Conservation (phyloP, 202 grass and related monocot genomes). For the Bolboschoenoplectus hybrid region DNA sequence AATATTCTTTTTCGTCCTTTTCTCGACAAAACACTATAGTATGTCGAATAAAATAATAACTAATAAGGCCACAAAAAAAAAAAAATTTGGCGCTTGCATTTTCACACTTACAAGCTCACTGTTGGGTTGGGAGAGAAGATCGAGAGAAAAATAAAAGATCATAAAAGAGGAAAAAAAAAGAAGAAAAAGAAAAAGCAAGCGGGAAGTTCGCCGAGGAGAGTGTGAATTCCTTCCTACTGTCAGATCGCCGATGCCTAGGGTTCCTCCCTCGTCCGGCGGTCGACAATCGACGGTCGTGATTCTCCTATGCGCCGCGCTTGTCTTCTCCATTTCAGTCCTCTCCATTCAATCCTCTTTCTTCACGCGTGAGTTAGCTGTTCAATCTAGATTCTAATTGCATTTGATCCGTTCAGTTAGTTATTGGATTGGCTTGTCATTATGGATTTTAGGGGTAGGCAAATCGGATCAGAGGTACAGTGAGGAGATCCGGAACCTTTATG, state of each 20-base stretch:
- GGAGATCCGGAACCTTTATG: constrained; percentile 60
- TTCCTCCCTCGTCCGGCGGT: constrained; percentile 25
- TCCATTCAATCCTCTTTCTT: constrained; percentile 86
- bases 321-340: constrained; percentile 73
- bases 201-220: not conserved
- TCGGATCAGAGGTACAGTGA: constrained; percentile 51
- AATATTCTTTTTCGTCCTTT: too few relatives aligned
- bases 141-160: not conserved
- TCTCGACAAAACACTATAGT: too few relatives aligned
- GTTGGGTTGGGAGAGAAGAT: not conserved
- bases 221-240: not conserved
- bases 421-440: constrained; percentile 13
- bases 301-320: constrained; percentile 72
- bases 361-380: constrained; percentile 43
- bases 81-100: not conserved
- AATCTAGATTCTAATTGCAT: constrained; percentile 22
- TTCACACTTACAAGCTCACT: constrained; percentile 15
- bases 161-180: not conserved
- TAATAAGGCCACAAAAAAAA: not conserved
- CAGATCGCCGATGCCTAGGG: constrained; percentile 51
- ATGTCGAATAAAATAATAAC: too few relatives aligned
- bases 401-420: not conserved
- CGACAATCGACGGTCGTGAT: constrained; percentile 64
- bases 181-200: not conserved
- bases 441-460: constrained; percentile 36